Evolutionary conservation across 495 filamentous ascomycete genomes (phyloP).

Genomic region (Aspergillus ostianus): DNA sequence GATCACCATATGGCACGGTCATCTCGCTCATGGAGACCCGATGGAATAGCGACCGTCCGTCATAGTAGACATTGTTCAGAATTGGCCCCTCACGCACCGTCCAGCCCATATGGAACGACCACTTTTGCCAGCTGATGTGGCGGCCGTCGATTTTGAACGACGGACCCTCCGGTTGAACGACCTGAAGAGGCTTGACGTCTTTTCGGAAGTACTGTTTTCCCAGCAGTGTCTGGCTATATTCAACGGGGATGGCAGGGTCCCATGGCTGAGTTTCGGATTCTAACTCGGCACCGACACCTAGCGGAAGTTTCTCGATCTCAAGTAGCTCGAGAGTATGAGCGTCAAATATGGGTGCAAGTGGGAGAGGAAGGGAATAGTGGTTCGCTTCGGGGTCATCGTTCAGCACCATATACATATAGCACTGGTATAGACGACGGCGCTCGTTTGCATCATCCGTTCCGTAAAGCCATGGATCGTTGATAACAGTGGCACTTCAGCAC

Average conservation of each 20-base stretch:
- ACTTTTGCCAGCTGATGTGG: slow-evolving; percentile 56
- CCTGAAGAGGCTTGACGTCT: slow-evolving; percentile 67
- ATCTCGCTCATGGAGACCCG: slow-evolving; percentile 64
- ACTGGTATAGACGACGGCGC: slow-evolving; percentile 13
- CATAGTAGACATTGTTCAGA: slow-evolving; percentile 57
- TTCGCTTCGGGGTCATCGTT: slow-evolving; percentile 35
- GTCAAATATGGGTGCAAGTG: slow-evolving; percentile 65
- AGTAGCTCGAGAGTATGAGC: slow-evolving; percentile 54
- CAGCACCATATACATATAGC: slow-evolving; percentile 17
- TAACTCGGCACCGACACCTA: slow-evolving; percentile 13
- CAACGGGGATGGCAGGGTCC: slow-evolving; percentile 53
- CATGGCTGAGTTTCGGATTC: slow-evolving; percentile 17
- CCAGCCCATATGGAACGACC: slow-evolving; percentile 56
- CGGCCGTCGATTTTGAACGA: slow-evolving; percentile 51
- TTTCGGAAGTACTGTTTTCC: slow-evolving; percentile 31
- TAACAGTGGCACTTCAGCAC: not conserved
- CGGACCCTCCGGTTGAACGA: slow-evolving; percentile 67
- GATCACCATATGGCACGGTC: slow-evolving; percentile 57
- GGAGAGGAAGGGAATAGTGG: slow-evolving; percentile 68
- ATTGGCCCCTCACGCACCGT: slow-evolving; percentile 56
- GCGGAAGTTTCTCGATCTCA: slow-evolving; percentile 28
- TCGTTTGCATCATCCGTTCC: slow-evolving; percentile 12
- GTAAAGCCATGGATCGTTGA: slow-evolving; percentile 12
- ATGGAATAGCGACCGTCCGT: slow-evolving; percentile 60
- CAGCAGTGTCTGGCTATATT: slow-evolving; percentile 61